phyloP scores from a whole-genome alignment of 176 grass and related monocot genomes.

The Oryza glumipatula region DNA sequence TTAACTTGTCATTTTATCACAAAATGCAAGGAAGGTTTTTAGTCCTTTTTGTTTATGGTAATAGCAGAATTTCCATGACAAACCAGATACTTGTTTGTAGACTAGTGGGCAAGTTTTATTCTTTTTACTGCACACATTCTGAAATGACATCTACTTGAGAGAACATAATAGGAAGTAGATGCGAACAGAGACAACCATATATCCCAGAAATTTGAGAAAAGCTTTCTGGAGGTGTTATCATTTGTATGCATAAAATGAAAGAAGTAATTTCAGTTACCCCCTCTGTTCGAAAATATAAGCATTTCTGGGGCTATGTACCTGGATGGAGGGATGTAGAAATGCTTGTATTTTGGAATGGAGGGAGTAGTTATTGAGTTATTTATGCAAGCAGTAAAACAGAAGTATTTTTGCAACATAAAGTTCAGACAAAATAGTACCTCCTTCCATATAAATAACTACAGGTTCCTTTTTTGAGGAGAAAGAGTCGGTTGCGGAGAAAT shows the following conservation, averaged over 20 bases:
- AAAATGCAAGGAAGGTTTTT: background rate
- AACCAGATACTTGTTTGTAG: background rate
- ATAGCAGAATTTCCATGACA: conserved; percentile 10
- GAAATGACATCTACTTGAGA: background rate
- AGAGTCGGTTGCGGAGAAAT: background rate
- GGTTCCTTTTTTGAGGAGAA: background rate
- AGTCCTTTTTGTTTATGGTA: background rate
- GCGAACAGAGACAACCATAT: background rate
- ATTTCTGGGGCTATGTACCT: no score
- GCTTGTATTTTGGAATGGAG: no score
- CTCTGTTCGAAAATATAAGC: no score
- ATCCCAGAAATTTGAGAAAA: background rate
- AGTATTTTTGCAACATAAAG: background rate
- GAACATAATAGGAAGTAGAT: background rate
- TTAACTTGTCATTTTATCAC: background rate
- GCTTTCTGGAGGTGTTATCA: background rate
- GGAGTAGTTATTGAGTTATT: background rate
- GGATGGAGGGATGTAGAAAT: no score
- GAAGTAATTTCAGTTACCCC: background rate
- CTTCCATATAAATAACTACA: background rate
- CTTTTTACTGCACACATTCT: background rate
- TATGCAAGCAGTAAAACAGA: background rate
- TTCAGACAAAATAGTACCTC: background rate
- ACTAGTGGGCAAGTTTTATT: background rate
- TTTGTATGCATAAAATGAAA: background rate